Base-by-base conservation (phyloP, 106 monocot species). In the Dendrobium chrysotoxum region DNA sequence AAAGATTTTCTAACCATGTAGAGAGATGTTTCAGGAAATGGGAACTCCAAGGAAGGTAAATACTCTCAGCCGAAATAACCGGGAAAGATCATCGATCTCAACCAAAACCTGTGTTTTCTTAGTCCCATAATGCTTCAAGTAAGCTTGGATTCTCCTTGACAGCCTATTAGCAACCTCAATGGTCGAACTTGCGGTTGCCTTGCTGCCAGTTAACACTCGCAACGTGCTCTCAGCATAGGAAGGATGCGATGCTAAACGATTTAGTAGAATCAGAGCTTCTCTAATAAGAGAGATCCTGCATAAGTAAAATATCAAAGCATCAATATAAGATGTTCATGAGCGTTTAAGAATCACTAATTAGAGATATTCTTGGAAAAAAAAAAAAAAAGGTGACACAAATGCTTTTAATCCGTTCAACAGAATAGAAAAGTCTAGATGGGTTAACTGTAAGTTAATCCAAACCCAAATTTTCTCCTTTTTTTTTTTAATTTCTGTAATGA, bases 181-280 rank as follows among this genome's bases (percentile, higher is more conserved):
- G 8, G 85, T 88, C 80, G 88, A 78, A 42, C 86, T 88, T 45
- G 86, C 81, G 47, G 83, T 89, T 35, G 83, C 8, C 28, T 82
- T 83, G 21, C 78, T 83, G n/a, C 86, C 68, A 13, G 89, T 94
- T 55, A 97, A 80, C 44, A 80, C 88, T 45, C 85, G 89, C 79
- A 97, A 44, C 3, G 86, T 86, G 25, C 77, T 53, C 41, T 84
- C 92, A 23, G 97, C 88, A 82, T 84, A 88, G 40, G 41, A n/a
- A 12, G 85, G 84, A 80, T 90, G 87, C 55, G 97, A 92, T 72
- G 89, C 85, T 70, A 97, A 76, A 8, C 97, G 88, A 74, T 97
- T 97, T 31, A 97, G 82, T 17, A 97, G 88, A 84, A 97, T 97
- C 64, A 97, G 74, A 40, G 84, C 90, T 66, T 97, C 94, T 74